Evolutionary conservation across 441 rosid genomes (phyloP).

Genomic region (Adansonia grandidieri): DNA sequence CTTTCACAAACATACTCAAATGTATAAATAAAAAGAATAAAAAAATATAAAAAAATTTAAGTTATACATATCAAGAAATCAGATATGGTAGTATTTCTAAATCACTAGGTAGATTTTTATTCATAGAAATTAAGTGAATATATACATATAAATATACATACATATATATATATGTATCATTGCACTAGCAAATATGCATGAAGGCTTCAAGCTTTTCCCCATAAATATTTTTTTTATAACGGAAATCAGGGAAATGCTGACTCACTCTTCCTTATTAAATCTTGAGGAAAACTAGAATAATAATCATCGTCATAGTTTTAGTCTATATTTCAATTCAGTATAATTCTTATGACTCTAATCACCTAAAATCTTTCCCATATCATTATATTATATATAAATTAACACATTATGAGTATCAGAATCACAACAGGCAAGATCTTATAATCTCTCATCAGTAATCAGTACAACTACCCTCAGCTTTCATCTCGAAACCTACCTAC

Average conservation of each 20-base stretch:
- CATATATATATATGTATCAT: too few relatives aligned
- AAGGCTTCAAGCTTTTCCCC: not conserved
- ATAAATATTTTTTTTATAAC: too few relatives aligned
- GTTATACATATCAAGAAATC: not conserved
- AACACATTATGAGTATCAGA: not conserved
- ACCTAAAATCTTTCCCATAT: not conserved
- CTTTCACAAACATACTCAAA: too few relatives aligned
- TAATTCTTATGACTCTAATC: too few relatives aligned
- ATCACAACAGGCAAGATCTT: conserved; percentile 13
- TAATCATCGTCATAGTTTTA: too few relatives aligned
- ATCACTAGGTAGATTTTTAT: not conserved
- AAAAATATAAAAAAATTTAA: too few relatives aligned
- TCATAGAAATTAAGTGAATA: not conserved
- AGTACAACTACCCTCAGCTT: not conserved
- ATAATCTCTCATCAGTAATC: not conserved
- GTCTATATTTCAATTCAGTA: too few relatives aligned
- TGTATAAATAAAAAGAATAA: too few relatives aligned
- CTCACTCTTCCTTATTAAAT: too few relatives aligned
- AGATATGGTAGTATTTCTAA: not conserved
- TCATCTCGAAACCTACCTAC: not conserved
- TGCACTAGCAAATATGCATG: not conserved
- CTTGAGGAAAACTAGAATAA: too few relatives aligned
- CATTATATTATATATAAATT: not conserved
- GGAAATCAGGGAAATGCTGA: too few relatives aligned
- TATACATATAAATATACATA: too few relatives aligned